A percentile compares a stretch with the other conserved stretches of the same genome.
These are phyloP conservation scores for Torulaspora delbrueckii DNA, from an alignment of 805 yeast genomes.

Conservation along the genomic window DNA sequence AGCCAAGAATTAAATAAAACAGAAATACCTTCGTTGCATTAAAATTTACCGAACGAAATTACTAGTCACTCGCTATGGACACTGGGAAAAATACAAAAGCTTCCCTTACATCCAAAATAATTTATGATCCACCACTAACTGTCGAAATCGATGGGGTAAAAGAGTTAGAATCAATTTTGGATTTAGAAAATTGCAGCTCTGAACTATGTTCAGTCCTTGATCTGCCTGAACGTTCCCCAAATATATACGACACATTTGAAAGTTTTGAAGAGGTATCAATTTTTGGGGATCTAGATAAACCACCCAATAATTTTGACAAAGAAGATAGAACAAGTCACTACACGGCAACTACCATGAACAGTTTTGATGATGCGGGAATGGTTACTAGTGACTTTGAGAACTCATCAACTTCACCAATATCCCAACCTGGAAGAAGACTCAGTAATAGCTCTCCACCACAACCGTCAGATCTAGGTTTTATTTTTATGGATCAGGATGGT, in stretches of 20 bases:
- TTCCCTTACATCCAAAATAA: neutral
- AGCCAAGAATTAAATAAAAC: neutral
- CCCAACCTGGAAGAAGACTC: slow-evolving; percentile 1
- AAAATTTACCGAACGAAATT: neutral
- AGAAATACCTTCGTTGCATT: neutral
- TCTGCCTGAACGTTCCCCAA: slow-evolving; percentile 6
- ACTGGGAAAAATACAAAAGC: neutral
- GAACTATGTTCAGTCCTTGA: slow-evolving; percentile 11
- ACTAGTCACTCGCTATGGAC: neutral
- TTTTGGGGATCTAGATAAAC: slow-evolving; percentile 3
- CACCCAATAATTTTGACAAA: neutral
- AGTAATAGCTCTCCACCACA: neutral
- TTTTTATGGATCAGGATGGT: neutral
- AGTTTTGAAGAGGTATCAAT: slow-evolving; percentile 3
- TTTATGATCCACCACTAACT: slow-evolving; percentile 10
- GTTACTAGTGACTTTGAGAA: slow-evolving; percentile 11
- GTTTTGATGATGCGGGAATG: slow-evolving; percentile 9
- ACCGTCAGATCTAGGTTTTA: neutral
- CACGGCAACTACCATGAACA: slow-evolving; percentile 8
- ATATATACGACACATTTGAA: slow-evolving; percentile 4
- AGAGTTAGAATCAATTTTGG: slow-evolving; percentile 6
- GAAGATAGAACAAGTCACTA: slow-evolving; percentile 10
- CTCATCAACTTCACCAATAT: slow-evolving; percentile 9
- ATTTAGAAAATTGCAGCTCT: slow-evolving; percentile 8
- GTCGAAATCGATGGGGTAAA: slow-evolving; percentile 4